Evolutionary conservation across 345 rosid genomes (phyloP), one percentile per base, ranked within the genome.

Genomic region (Mallotus nudiflorus): DNA sequence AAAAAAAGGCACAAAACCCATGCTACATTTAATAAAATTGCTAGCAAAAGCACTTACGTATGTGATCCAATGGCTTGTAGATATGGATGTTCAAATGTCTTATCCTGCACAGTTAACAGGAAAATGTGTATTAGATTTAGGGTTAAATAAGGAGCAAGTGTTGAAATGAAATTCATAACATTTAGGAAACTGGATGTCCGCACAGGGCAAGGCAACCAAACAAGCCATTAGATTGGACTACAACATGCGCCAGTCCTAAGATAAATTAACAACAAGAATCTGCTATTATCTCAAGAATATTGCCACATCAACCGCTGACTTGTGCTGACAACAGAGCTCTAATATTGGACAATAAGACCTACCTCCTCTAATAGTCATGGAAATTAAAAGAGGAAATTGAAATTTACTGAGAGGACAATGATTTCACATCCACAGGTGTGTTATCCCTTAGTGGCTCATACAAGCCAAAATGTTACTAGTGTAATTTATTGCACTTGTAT

Each of bases 41-140:
- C 49, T 11, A 45, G 16, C 12, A 0, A 62, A 51, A 51, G 57
- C 33, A 78, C 97, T 86, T 84, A 92, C 99, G 98, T 92, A 73
- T 92, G 97, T 16, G 97, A 62, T 75, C 99, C 98, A 56, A 95
- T 84, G 71, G 97, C 99, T 76, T 93, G 97, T 58, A 95, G 74
- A 85, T 92, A 95, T 28, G 97, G 93, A 83, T 95, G 99, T 74
- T 89, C 90, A 72, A 95, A 64, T 10, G 68, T 64, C 55, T 64
- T 64, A 19, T 64, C 68, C 68, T 64, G 68, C 55, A 46, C 33
- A 64, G 25, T 64, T 42, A 64, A 48, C 9, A 64, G 11, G 19
- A 29, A 37, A 50, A 11, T 14, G n/a, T 3, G 19, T 31, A 49
- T 61, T 18, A 70, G 24, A 6, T 33, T 61, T 18, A 70, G 24